phyloP scores from a whole-genome alignment of 345 rosid genomes.

The Clarkia xantiana region DNA sequence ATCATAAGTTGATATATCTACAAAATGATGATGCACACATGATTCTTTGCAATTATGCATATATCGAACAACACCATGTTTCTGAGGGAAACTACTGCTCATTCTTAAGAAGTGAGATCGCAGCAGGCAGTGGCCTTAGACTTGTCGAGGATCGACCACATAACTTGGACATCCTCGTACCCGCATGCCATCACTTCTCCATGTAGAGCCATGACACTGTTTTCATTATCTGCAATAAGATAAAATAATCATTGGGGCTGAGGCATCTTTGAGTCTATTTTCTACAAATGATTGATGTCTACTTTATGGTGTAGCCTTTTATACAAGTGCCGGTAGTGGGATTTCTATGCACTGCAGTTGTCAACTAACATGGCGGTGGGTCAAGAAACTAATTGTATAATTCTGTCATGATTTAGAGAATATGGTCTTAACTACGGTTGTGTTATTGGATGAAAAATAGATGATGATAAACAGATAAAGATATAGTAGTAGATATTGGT shows the following conservation, averaged over 20 bases:
- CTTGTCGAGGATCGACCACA: slow-evolving; percentile 96
- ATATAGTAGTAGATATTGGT: not conserved
- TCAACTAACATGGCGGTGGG: too few relatives aligned
- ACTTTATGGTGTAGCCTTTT: too few relatives aligned
- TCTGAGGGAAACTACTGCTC: not conserved
- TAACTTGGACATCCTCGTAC: slow-evolving; percentile 82
- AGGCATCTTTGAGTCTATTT: not conserved
- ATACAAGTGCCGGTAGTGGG: too few relatives aligned
- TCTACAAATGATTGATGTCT: too few relatives aligned
- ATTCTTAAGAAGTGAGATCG: slow-evolving; percentile 28
- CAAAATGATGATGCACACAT: too few relatives aligned
- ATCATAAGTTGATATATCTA: too few relatives aligned
- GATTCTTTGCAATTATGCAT: too few relatives aligned
- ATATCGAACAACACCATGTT: not conserved
- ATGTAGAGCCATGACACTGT: slow-evolving; percentile 49
- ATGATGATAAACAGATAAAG: not conserved
- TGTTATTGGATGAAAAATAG: too few relatives aligned
- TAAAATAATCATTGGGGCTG: not conserved
- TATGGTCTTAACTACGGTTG: too few relatives aligned
- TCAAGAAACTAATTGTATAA: too few relatives aligned
- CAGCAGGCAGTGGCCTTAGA: slow-evolving; percentile 39
- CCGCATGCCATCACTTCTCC: slow-evolving; percentile 94
- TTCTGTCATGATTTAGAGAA: too few relatives aligned
- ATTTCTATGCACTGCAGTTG: too few relatives aligned
- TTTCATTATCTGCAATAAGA: slow-evolving; percentile 36